A percentile compares a stretch with the other conserved stretches of the same genome.
phyloP scores from a whole-genome alignment of 306 rosid genomes.

The Fragaria vesca region DNA sequence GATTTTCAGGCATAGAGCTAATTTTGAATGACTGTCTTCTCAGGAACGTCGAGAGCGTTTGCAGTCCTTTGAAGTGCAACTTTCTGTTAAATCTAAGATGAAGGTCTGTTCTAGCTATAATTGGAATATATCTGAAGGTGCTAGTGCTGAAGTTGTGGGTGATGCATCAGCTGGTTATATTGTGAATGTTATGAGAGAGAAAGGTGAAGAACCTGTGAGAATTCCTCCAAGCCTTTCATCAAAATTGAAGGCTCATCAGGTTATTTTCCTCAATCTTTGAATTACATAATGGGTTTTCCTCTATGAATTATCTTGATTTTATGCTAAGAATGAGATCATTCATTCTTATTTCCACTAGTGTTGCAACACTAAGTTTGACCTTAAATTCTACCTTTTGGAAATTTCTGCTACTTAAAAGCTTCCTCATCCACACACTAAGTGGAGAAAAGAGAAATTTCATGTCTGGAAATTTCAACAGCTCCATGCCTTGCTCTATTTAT shows the following conservation, averaged over 20 bases:
- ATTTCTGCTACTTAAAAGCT: background rate
- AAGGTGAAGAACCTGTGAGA: slow-evolving; percentile 87
- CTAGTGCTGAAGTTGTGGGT: slow-evolving; percentile 72
- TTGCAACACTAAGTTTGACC: background rate
- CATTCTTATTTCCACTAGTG: background rate
- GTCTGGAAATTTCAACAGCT: slow-evolving; percentile 3
- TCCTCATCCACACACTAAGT: background rate
- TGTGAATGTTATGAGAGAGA: slow-evolving; percentile 95
- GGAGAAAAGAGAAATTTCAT: background rate
- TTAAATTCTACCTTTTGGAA: background rate
- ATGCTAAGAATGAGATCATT: background rate
- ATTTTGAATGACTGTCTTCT: slow-evolving; percentile 19
- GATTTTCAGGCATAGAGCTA: slow-evolving; percentile 7
- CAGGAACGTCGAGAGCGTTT: slow-evolving; percentile 97
- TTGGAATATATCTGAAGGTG: slow-evolving; percentile 75
- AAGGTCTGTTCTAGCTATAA: slow-evolving; percentile 52
- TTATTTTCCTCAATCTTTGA: slow-evolving; percentile 17
- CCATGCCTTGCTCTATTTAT: background rate
- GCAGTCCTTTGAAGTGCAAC: slow-evolving; percentile 74
- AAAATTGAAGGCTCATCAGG: slow-evolving; percentile 91
- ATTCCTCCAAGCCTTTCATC: slow-evolving; percentile 91
- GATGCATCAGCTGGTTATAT: slow-evolving; percentile 74
- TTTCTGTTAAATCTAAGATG: slow-evolving; percentile 63
- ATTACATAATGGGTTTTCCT: background rate
- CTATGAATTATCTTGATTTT: slow-evolving; percentile 3